Percentiles rank a stretch among this genome's conserved stretches.
phyloP scores from a whole-genome alignment of 352 stramenopile species.

The Phytophthora constricta region DNA sequence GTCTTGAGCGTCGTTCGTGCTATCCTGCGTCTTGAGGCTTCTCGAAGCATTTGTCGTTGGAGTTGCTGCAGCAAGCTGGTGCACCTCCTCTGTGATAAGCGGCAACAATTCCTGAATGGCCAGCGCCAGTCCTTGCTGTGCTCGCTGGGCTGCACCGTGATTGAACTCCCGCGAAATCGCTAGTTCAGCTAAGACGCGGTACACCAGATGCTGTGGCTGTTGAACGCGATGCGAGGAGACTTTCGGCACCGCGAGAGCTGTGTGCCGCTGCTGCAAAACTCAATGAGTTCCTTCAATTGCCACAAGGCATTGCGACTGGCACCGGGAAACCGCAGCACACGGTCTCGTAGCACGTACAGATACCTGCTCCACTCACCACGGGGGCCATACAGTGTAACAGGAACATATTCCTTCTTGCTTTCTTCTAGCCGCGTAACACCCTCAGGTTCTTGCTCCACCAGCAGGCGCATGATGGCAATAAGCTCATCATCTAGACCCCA shows the following conservation, averaged over 20 bases:
- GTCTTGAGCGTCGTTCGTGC: neutral
- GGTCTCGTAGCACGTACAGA: conserved; percentile 62
- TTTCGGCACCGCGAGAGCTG: neutral
- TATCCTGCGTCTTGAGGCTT: neutral
- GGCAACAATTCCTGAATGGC: conserved; percentile 50
- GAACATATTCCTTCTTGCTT: neutral
- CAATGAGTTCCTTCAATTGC: conserved; percentile 43
- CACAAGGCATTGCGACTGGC: conserved; percentile 39
- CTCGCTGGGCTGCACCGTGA: conserved; percentile 30
- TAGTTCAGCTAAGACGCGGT: conserved; percentile 60
- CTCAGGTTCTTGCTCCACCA: conserved; percentile 20
- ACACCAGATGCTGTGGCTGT: conserved; percentile 49
- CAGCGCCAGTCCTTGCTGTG: conserved; percentile 42
- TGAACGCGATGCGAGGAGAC: neutral
- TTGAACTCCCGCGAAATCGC: conserved; percentile 63
- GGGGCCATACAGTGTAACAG: conserved; percentile 33
- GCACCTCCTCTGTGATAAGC: conserved; percentile 44
- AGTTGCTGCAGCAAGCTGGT: conserved; percentile 28
- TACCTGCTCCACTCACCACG: conserved; percentile 64
- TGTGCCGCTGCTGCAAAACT: conserved; percentile 30
- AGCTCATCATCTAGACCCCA: conserved; percentile 53
- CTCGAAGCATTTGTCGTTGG: neutral
- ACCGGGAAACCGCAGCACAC: conserved; percentile 46
- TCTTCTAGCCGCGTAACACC: neutral
- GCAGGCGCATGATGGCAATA: conserved; percentile 35